These are phyloP conservation scores for Solanum lignicaule DNA, from an alignment of 257 asterid genomes.

Conservation along the genomic window DNA sequence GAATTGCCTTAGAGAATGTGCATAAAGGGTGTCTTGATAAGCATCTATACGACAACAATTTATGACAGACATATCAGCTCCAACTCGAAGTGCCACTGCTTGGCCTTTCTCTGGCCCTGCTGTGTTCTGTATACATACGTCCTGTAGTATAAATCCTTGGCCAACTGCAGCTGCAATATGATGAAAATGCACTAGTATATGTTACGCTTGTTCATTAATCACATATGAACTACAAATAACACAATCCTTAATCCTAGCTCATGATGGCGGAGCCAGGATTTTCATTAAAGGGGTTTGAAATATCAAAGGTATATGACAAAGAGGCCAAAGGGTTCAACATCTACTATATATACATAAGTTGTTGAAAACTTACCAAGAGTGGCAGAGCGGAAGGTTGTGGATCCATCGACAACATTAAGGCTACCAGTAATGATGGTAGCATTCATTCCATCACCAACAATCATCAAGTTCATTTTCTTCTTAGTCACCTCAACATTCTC, in stretches of 20 bases:
- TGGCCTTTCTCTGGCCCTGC: constrained; percentile 61
- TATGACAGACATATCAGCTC: constrained; percentile 42
- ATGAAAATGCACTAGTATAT: neutral
- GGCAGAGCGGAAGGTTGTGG: constrained; percentile 45
- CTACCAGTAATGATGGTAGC: constrained; percentile 30
- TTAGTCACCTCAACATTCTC: constrained; percentile 39
- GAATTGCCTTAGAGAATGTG: constrained; percentile 44
- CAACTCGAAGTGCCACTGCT: constrained; percentile 59
- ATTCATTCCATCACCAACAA: constrained; percentile 48
- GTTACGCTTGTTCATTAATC: neutral
- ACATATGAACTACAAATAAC: too few species aligned
- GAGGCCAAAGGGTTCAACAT: too few species aligned
- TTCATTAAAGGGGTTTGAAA: neutral
- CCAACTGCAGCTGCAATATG: constrained; percentile 39
- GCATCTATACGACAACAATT: constrained; percentile 44
- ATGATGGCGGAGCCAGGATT: too few species aligned
- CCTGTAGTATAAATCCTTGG: constrained; percentile 41
- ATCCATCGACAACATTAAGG: constrained; percentile 35
- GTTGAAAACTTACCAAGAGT: constrained; percentile 36
- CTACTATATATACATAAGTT: neutral
- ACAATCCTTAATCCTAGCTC: too few species aligned
- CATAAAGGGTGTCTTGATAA: constrained; percentile 49
- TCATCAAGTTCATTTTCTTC: constrained; percentile 37
- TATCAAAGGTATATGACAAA: too few species aligned
- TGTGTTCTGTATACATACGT: constrained; percentile 42